Evolutionary conservation across 1,284 basidiomycete genomes (phyloP).

Genomic region (Hymenochaete sp.): DNA sequence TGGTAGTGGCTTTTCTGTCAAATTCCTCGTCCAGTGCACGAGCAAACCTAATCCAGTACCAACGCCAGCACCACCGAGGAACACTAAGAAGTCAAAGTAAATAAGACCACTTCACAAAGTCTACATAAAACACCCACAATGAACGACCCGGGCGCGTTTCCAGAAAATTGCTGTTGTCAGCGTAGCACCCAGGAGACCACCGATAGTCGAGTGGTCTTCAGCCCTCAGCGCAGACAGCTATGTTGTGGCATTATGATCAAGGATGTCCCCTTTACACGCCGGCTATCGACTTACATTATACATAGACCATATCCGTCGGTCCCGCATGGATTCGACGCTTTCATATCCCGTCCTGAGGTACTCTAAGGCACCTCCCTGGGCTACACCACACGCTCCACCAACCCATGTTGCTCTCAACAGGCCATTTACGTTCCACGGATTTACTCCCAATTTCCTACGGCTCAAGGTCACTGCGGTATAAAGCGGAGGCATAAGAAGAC

Average conservation of each 20-base stretch:
- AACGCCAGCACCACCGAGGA: conserved; percentile 16
- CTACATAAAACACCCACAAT: conserved; percentile 10
- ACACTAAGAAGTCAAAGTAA: conserved; percentile 3
- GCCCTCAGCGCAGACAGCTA: conserved; percentile 16
- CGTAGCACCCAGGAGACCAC: conserved; percentile 13
- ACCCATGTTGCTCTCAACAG: conserved; percentile 16
- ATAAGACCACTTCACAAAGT: not conserved
- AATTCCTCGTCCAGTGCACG: conserved; percentile 14
- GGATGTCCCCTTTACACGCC: too few relatives aligned
- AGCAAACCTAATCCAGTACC: conserved; percentile 16
- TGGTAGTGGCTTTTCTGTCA: conserved; percentile 10
- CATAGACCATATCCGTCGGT: conserved; percentile 12
- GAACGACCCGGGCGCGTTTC: conserved; percentile 14
- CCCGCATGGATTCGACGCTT: conserved; percentile 10
- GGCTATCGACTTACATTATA: conserved; percentile 12
- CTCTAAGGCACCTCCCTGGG: conserved; percentile 13
- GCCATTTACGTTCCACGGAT: conserved; percentile 15
- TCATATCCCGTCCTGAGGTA: conserved; percentile 11
- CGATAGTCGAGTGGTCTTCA: conserved; percentile 18
- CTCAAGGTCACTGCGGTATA: conserved; percentile 11
- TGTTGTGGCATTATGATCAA: not conserved
- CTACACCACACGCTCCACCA: conserved; percentile 2
- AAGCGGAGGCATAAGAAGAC: conserved; percentile 14
- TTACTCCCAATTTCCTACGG: conserved; percentile 12
- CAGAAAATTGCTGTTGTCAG: conserved; percentile 17